Conservation (phyloP, 78 protist species). For the Guillardia theta region DNA sequence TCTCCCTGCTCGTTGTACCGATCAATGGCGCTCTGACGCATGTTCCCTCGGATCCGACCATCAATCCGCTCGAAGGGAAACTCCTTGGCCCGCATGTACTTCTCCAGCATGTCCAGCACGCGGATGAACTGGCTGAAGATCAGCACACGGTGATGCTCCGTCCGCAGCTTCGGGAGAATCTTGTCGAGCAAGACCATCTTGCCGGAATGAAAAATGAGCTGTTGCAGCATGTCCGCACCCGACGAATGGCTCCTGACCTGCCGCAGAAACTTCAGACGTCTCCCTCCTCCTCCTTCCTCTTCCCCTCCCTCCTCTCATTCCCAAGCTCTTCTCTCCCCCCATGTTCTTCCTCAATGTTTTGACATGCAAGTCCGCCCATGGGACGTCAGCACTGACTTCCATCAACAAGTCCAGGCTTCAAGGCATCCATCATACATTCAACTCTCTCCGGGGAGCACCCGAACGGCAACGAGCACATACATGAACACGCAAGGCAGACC, state of each 20-base stretch:
- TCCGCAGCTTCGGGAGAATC: not conserved
- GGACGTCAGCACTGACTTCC: no score
- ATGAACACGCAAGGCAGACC: no score
- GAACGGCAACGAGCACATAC: no score
- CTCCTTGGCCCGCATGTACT: constrained; percentile 58
- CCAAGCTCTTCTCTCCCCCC: no score
- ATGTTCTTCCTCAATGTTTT: no score
- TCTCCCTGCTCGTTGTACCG: not conserved
- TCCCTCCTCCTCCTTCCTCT: not conserved
- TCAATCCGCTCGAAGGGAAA: constrained; percentile 34
- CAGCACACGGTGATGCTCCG: constrained; percentile 22
- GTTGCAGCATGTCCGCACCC: not conserved
- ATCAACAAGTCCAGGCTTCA: no score
- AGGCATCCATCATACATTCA: no score
- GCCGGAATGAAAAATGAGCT: not conserved
- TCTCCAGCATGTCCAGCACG: constrained; percentile 82
- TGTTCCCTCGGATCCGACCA: not conserved
- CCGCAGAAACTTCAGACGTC: no score
- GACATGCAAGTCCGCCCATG: no score
- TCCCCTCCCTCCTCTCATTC: no score
- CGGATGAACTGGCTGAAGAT: constrained; percentile 31
- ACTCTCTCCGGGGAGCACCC: no score
- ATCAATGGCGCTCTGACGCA: constrained; percentile 6
- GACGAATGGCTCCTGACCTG: not conserved
- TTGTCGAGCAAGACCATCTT: constrained; percentile 61